phyloP scores from a whole-genome alignment of 257 asterid species.

The Nicotiana tomentosiformis region DNA sequence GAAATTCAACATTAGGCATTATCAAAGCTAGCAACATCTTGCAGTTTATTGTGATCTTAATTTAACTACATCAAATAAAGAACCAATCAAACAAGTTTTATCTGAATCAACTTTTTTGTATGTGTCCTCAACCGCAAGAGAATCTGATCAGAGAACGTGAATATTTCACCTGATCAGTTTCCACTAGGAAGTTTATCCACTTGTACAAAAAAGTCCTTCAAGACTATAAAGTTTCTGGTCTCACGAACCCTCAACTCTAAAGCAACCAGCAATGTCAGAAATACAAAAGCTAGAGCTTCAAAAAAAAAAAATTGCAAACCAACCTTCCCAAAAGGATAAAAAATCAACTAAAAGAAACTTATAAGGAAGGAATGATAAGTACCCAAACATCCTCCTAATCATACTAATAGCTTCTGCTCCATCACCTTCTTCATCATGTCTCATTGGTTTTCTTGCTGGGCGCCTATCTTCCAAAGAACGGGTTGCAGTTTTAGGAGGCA shows the following conservation, averaged over 20 bases:
- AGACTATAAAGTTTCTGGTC: not conserved
- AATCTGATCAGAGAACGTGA: not conserved
- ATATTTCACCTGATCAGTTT: not conserved
- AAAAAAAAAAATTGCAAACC: not conserved
- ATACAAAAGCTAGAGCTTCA: not conserved
- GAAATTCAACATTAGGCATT: not conserved
- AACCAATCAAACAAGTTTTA: not conserved
- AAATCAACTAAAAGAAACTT: not conserved
- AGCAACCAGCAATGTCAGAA: not conserved
- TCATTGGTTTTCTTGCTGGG: slow-evolving; percentile 47
- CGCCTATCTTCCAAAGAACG: slow-evolving; percentile 33
- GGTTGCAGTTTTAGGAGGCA: slow-evolving; percentile 30
- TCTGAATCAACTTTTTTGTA: not conserved
- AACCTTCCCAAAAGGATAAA: not conserved
- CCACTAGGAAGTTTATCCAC: not conserved
- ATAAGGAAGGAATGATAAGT: not conserved
- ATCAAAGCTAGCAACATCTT: not conserved
- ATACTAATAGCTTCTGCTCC: slow-evolving; percentile 28
- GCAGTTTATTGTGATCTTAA: not conserved
- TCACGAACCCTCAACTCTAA: not conserved
- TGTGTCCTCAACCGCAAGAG: not conserved
- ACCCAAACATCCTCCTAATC: slow-evolving; percentile 71
- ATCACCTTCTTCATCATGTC: slow-evolving; percentile 44
- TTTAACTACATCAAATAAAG: not conserved
- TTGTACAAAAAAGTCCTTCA: not conserved